Evolutionary conservation across 768 basidiomycete genomes (phyloP).

Genomic region (Suillus discolor): DNA sequence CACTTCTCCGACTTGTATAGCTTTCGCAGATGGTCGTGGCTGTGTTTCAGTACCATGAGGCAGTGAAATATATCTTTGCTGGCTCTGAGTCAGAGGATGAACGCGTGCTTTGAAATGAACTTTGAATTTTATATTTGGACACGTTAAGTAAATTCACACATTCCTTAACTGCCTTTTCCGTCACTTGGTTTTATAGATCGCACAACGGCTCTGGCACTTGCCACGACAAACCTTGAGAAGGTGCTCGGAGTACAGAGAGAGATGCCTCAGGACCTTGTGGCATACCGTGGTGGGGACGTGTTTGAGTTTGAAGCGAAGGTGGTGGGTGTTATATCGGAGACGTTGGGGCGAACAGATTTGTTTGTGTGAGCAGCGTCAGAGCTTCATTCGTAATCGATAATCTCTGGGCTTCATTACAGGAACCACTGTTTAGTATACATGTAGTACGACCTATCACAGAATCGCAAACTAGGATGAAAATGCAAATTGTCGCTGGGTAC

Average conservation of each 20-base stretch:
- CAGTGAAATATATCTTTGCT: too few species aligned
- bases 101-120: too few species aligned
- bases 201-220: constrained; percentile 38
- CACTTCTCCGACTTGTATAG: too few species aligned
- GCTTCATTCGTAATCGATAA: neutral
- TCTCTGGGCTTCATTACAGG: neutral
- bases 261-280: constrained; percentile 40
- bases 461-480: too few species aligned
- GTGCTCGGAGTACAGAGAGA: constrained; percentile 37
- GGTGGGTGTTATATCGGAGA: constrained; percentile 37
- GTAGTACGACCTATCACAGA: too few species aligned
- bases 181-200: constrained; percentile 35
- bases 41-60: too few species aligned
- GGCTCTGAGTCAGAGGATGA: too few species aligned
- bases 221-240: constrained; percentile 45
- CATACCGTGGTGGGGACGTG: constrained; percentile 39
- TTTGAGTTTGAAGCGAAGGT: constrained; percentile 42
- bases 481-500: too few species aligned
- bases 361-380: constrained; percentile 10
- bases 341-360: constrained; percentile 22
- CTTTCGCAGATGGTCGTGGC: too few species aligned
- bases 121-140: too few species aligned
- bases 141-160: too few species aligned
- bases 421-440: neutral
- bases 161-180: too few species aligned